These are phyloP conservation scores for Suillus subalutaceus DNA, from an alignment of 768 basidiomycete species.

Conservation along the genomic window DNA sequence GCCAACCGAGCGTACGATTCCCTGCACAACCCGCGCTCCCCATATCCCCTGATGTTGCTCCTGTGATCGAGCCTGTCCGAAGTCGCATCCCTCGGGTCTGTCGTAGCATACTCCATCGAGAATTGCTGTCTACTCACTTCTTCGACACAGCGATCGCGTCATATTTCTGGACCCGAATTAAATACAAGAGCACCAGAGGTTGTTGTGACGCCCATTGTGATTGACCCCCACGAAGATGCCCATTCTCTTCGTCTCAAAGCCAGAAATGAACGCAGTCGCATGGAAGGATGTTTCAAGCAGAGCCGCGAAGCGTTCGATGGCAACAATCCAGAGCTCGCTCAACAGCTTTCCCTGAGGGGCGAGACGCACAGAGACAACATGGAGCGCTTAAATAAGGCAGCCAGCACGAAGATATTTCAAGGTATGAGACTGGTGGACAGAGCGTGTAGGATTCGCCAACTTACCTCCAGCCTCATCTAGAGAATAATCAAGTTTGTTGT, in stretches of 20 bases:
- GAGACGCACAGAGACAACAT: constrained; percentile 73
- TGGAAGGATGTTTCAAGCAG: constrained; percentile 63
- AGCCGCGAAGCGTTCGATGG: constrained; percentile 69
- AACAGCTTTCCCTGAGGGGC: constrained; percentile 78
- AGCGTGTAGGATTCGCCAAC: not conserved
- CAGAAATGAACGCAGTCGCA: constrained; percentile 70
- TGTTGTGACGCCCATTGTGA: not conserved
- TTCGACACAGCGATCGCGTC: not conserved
- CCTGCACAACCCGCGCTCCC: not conserved
- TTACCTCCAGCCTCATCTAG: not conserved
- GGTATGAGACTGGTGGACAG: constrained; percentile 47
- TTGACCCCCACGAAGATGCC: constrained; percentile 37
- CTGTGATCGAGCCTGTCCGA: not conserved
- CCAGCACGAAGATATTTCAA: constrained; percentile 79
- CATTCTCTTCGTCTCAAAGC: constrained; percentile 66
- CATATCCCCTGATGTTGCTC: not conserved
- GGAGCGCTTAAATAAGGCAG: constrained; percentile 72
- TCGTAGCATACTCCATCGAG: not conserved
- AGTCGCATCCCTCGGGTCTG: not conserved
- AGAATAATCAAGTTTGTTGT: constrained; percentile 12
- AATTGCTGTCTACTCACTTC: not conserved
- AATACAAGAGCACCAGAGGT: not conserved
- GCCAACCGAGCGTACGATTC: not conserved
- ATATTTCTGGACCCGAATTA: not conserved
- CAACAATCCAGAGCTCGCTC: constrained; percentile 72